Conservation (phyloP, 139 green algal genomes). For the Chlamydomonas asymmetrica region DNA sequence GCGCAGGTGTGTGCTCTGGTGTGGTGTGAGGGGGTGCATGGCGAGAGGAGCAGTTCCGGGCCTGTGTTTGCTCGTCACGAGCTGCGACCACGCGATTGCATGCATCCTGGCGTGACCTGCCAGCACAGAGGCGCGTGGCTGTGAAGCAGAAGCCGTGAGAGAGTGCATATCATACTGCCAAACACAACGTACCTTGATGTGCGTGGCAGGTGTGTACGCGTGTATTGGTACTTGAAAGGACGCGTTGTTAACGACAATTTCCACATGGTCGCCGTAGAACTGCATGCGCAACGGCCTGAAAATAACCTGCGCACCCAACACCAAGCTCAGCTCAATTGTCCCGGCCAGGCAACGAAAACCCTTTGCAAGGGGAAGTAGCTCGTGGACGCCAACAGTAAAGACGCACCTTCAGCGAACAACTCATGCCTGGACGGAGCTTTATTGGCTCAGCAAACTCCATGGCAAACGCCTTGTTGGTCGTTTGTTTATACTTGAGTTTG, state of each 20-base stretch:
- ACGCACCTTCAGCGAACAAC: conserved; percentile 52
- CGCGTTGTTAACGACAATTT: conserved; percentile 41
- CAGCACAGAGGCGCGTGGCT: no score
- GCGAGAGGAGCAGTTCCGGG: no score
- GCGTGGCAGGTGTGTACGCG: conserved; percentile 45
- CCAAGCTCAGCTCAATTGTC: no score
- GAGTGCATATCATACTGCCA: neutral
- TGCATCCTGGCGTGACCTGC: no score
- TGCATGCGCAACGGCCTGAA: conserved; percentile 63
- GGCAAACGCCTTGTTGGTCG: conserved; percentile 64
- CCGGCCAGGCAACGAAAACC: no score
- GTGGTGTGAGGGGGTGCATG: no score
- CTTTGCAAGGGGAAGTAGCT: no score
- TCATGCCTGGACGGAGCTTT: conserved; percentile 72
- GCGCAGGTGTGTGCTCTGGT: no score
- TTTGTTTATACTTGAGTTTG: conserved; percentile 63
- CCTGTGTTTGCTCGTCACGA: no score
- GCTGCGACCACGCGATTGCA: no score
- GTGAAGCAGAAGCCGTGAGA: neutral
- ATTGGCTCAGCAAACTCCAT: conserved; percentile 76
- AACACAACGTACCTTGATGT: conserved; percentile 37
- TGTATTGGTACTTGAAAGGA: conserved; percentile 52
- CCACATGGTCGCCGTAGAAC: conserved; percentile 58
- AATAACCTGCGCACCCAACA: conserved; percentile 52
- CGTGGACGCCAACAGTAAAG: no score